Base-by-base conservation (phyloP, 345 rosid species). In the Aurinia saxatilis region DNA sequence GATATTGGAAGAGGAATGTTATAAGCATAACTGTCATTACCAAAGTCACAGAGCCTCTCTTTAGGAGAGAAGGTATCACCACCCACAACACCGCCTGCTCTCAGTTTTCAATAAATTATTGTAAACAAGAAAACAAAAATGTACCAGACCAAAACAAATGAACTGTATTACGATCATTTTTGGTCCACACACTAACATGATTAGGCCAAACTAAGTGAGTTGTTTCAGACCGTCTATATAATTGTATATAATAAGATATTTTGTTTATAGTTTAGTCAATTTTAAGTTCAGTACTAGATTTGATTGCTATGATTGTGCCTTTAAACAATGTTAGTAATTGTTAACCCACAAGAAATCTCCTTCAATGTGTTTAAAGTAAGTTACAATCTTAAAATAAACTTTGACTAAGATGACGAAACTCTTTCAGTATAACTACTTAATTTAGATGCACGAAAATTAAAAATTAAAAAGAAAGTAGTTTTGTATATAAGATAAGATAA, bases 11-110 rank as follows among this genome's bases (percentile, higher is more conserved):
- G n/a, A 89, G 65, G 73, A 92, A 92, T 50, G 81, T 73, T 17
- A 84, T 68, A 66, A 92, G 72, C 12, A 85, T 59, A 46, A 85
- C 75, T 11, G 91, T 81, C 85, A 89, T 82, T 69, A 87, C 76
- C 31, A 76, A 49, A 5, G 93, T 89, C 48, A 76, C 77, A 10
- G 83, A 79, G 16, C 97, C 91, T 61, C 59, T 74, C 44, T 85
- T 75, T 33, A 93, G 42, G n/a, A 87, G 39, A 2, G 69, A 63
- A 0, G 99, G 99, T 45, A 87, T 67, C 64, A 70, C 88, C 40
- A 81, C 83, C 99, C 99, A 93, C 31, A 93, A 44, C 27, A 85
- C 82, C 41, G 87, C 72, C 99, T 93, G 84, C 51, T 44, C 78
- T 47, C 66, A 55, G 37, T 8, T 57, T 47, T 11, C 10, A 29